Conservation (phyloP, 2,329 filamentous ascomycete genomes). For the Paraconiothyrium sp. region DNA sequence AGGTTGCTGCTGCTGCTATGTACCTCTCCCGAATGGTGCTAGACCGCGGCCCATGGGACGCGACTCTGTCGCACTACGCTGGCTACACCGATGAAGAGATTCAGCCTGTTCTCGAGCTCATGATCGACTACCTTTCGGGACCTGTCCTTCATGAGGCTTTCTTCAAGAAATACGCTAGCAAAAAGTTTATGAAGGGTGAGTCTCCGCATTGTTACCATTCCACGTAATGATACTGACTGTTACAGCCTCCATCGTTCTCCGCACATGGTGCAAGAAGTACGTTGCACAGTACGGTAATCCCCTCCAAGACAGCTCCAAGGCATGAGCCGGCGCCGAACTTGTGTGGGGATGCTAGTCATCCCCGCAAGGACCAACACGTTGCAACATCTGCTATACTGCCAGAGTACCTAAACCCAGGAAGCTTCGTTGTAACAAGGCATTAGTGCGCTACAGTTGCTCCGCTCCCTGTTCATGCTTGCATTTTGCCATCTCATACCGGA, state of each 20-base stretch:
- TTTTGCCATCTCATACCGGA: slow-evolving; percentile 39
- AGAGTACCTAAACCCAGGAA: neutral
- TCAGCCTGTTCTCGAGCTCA: slow-evolving; percentile 87
- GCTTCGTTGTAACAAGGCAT: neutral
- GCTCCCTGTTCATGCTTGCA: slow-evolving; percentile 45
- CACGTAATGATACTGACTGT: slow-evolving; percentile 22
- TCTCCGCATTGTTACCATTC: neutral
- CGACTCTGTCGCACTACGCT: slow-evolving; percentile 86
- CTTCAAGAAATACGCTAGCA: slow-evolving; percentile 99
- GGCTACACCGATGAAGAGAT: slow-evolving; percentile 95
- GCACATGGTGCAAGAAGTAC: slow-evolving; percentile 90
- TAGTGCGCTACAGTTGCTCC: slow-evolving; percentile 27
- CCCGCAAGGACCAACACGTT: slow-evolving; percentile 20
- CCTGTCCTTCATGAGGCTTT: slow-evolving; percentile 95
- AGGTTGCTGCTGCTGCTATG: slow-evolving; percentile 92
- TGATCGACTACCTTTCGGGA: slow-evolving; percentile 94
- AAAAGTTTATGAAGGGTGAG: slow-evolving; percentile 98
- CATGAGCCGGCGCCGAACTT: slow-evolving; percentile 35
- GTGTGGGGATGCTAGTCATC: slow-evolving; percentile 29
- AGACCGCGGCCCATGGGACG: slow-evolving; percentile 84
- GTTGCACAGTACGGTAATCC: slow-evolving; percentile 44
- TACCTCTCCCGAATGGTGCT: slow-evolving; percentile 91
- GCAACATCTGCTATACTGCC: neutral
- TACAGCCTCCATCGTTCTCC: slow-evolving; percentile 86
- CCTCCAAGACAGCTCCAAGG: slow-evolving; percentile 38